Evolutionary conservation across 2,329 filamentous ascomycete genomes (phyloP), one percentile per base, ranked within the genome.

Genomic region (Neocatenulostroma microsporum): DNA sequence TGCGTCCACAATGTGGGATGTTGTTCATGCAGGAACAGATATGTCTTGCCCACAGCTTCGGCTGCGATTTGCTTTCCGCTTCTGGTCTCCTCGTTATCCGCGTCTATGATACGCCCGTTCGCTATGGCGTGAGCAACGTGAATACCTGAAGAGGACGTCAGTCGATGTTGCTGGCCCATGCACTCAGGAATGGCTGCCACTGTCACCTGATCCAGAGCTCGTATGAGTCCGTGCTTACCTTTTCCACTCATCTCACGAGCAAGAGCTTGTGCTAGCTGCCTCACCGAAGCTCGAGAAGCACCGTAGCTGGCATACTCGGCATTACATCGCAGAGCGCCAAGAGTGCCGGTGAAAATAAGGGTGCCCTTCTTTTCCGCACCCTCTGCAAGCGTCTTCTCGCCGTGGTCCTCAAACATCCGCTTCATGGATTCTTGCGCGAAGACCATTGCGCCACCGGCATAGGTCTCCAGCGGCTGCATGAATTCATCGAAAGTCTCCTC

Each of bases 51-150:
- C 3, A 78, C 71, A 18, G 69, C 71, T 51, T 77, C 72, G 0
- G 72, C 71, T 34, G 69, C 69, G 61, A 77, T 78, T 39, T 67
- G 70, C 62, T 72, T 73, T 3, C 73, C 72, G 0, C 49, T 62
- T 46, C 59, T 58, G 27, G 65, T 63, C 19, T 67, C 67, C 37
- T 70, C 65, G 1, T 63, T 64, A 19, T 70, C 58, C 37, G 67
- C 68, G 49, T 76, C 73, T 20, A 57, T 60, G 37, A 77, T 76
- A 0, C 54, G 57, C 1, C 72, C 72, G 48, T 77, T 77, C 1
- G 69, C 72, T 41, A 78, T 72, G 3, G 73, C 65, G 55, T 78
- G 74, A n/a, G 70, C 71, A 3, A 76, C 71, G 52, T 78, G 72
- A 0, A 78, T 55, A 2, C 73, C 72, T 41, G n/a, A n/a, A n/a